Conservation (phyloP, 1,284 basidiomycete species). For the Cryptococcus maquisensis region DNA sequence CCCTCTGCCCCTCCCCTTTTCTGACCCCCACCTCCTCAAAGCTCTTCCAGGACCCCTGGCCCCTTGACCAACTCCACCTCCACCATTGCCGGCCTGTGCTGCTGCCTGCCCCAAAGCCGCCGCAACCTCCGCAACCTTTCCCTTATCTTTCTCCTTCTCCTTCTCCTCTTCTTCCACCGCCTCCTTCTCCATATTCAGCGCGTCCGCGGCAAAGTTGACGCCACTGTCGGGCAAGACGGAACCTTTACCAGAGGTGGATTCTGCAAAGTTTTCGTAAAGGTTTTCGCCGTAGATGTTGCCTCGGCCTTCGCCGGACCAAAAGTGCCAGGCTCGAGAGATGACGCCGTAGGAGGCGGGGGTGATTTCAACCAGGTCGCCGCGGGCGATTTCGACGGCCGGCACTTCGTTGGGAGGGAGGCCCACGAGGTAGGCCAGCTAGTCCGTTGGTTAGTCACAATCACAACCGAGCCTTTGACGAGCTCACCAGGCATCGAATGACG, state of each 20-base stretch:
- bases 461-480: neutral
- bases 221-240: conserved; percentile 33
- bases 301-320: conserved; percentile 61
- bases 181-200: conserved; percentile 42
- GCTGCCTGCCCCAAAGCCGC: conserved; percentile 3
- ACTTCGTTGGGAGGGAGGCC: conserved; percentile 95
- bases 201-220: conserved; percentile 39
- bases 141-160: conserved; percentile 26
- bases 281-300: conserved; percentile 44
- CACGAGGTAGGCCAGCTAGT: conserved; percentile 72
- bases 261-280: conserved; percentile 51
- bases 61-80: neutral
- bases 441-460: neutral
- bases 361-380: conserved; percentile 83
- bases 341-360: conserved; percentile 87
- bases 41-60: conserved; percentile 4
- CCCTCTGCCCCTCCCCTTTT: conserved; percentile 20
- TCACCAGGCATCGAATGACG: conserved; percentile 87
- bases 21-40: conserved; percentile 6
- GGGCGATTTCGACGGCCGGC: conserved; percentile 89
- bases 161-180: conserved; percentile 43
- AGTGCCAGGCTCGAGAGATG: conserved; percentile 80
- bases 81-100: neutral
- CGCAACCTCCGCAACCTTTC: neutral
- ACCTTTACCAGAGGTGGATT: conserved; percentile 40